Conservation (phyloP, 2,329 filamentous ascomycete genomes). For the Ramularia collo-cygni region DNA sequence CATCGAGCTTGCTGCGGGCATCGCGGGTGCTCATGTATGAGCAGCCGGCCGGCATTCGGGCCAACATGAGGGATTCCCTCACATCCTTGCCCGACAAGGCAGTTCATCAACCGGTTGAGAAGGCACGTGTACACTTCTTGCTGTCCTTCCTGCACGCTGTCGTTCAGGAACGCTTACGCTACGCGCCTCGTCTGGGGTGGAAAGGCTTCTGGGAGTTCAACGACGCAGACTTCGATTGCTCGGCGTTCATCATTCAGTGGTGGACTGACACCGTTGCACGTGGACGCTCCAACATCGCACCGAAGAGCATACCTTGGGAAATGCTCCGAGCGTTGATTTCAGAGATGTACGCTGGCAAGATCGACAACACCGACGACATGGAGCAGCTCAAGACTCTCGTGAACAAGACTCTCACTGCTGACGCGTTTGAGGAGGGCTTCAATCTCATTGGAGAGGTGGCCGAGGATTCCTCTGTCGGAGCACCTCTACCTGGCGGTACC, state of each 20-base stretch:
- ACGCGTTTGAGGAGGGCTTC: slow-evolving; percentile 88
- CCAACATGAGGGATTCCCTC: slow-evolving; percentile 98
- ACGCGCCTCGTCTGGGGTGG: slow-evolving; percentile 91
- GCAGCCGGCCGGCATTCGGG: slow-evolving; percentile 90
- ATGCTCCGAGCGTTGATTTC: slow-evolving; percentile 86
- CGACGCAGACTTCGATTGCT: slow-evolving; percentile 98
- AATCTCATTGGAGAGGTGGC: slow-evolving; percentile 65
- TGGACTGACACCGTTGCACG: slow-evolving; percentile 82
- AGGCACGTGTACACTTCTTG: slow-evolving; percentile 79
- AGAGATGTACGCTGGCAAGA: slow-evolving; percentile 96
- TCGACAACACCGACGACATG: slow-evolving; percentile 86
- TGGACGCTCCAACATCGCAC: slow-evolving; percentile 85
- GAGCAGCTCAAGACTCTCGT: slow-evolving; percentile 66
- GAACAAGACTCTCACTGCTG: slow-evolving; percentile 68
- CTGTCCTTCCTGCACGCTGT: slow-evolving; percentile 94
- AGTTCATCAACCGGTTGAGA: slow-evolving; percentile 79
- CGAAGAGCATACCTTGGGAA: slow-evolving; percentile 91
- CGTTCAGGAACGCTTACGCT: slow-evolving; percentile 87
- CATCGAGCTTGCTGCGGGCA: slow-evolving; percentile 87
- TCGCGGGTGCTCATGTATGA: slow-evolving; percentile 96
- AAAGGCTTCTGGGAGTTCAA: slow-evolving; percentile 99
- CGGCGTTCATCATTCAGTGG: slow-evolving; percentile 87
- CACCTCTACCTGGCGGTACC: slow-evolving; percentile 74
- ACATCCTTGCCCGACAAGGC: slow-evolving; percentile 56
- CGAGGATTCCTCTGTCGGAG: slow-evolving; percentile 34